Percentiles rank a stretch among this genome's conserved stretches.
Evolutionary conservation across 768 basidiomycete species (phyloP).

Genomic region (Pholiota conissans): DNA sequence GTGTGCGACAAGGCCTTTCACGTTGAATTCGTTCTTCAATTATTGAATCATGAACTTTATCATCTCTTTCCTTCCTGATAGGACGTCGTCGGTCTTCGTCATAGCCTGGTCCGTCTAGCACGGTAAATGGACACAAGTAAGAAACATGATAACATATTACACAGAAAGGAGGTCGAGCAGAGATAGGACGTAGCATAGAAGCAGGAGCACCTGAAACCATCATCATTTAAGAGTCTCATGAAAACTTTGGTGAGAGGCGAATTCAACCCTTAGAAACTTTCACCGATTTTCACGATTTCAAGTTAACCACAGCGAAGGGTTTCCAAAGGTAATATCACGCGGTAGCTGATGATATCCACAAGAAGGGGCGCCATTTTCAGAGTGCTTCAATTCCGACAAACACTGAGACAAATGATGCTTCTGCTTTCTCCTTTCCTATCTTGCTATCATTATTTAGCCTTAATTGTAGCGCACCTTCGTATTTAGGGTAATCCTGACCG

Average conservation of each 20-base stretch:
- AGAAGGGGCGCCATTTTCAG: background rate
- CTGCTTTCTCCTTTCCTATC: slow-evolving; percentile 32
- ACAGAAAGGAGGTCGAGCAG: slow-evolving; percentile 40
- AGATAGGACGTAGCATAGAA: slow-evolving; percentile 48
- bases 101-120: slow-evolving; percentile 65
- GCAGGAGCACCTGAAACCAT: slow-evolving; percentile 37
- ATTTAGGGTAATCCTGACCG: slow-evolving; percentile 61
- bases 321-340: slow-evolving; percentile 17
- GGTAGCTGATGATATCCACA: slow-evolving; percentile 27
- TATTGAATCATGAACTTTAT: slow-evolving; percentile 87
- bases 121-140: slow-evolving; percentile 49
- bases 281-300: slow-evolving; percentile 26
- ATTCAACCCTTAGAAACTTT: slow-evolving; percentile 26
- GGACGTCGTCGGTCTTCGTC: slow-evolving; percentile 53
- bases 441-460: slow-evolving; percentile 52
- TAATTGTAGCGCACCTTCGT: slow-evolving; percentile 88
- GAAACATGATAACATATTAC: slow-evolving; percentile 38
- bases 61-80: slow-evolving; percentile 76
- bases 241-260: slow-evolving; percentile 22
- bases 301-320: slow-evolving; percentile 17
- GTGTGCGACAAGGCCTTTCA: slow-evolving; percentile 91
- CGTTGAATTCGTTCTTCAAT: slow-evolving; percentile 94
- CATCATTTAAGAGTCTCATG: slow-evolving; percentile 29
- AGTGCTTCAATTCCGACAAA: slow-evolving; percentile 51
- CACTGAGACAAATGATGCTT: slow-evolving; percentile 22